phyloP scores from a whole-genome alignment of 345 rosid species.

The Linum usitatissimum region DNA sequence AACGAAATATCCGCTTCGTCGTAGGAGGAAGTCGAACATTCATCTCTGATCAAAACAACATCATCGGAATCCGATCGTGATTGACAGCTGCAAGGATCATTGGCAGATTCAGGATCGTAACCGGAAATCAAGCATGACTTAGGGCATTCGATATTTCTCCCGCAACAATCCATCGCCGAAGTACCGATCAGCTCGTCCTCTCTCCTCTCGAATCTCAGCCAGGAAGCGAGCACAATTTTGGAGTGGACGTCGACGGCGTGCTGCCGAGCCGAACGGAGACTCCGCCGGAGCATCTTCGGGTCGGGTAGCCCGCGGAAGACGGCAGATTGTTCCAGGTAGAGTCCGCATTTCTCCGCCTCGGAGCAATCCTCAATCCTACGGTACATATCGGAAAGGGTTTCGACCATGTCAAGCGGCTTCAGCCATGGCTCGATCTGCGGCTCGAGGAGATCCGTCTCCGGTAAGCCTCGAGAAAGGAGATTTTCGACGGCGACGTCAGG shows the following conservation, averaged over 20 bases:
- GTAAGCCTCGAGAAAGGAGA: slow-evolving; percentile 66
- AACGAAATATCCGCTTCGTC: slow-evolving; percentile 62
- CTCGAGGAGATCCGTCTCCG: slow-evolving; percentile 57
- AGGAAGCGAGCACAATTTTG: slow-evolving; percentile 74
- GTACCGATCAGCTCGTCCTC: slow-evolving; percentile 78
- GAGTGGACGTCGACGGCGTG: slow-evolving; percentile 70
- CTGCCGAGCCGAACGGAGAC: slow-evolving; percentile 61
- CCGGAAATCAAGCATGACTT: slow-evolving; percentile 63
- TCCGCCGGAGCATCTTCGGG: slow-evolving; percentile 66
- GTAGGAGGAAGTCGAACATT: slow-evolving; percentile 55
- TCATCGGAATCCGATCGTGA: slow-evolving; percentile 22
- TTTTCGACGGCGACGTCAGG: slow-evolving; percentile 23
- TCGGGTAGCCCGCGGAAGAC: slow-evolving; percentile 54
- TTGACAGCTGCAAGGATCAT: slow-evolving; percentile 52
- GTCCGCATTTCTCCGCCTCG: slow-evolving; percentile 45
- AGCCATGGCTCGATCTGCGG: slow-evolving; percentile 66
- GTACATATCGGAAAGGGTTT: slow-evolving; percentile 54
- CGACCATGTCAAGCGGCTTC: slow-evolving; percentile 50
- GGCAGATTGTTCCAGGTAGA: slow-evolving; percentile 64
- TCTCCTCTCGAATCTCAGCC: slow-evolving; percentile 90
- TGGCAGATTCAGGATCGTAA: slow-evolving; percentile 53
- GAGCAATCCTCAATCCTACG: slow-evolving; percentile 39
- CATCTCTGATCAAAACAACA: slow-evolving; percentile 20
- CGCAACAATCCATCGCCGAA: slow-evolving; percentile 68
- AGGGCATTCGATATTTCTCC: slow-evolving; percentile 79